Percentiles rank a stretch among this genome's conserved stretches.
phyloP scores from a whole-genome alignment of 2,329 filamentous ascomycete genomes.

The Tolypocladium nubicola region DNA sequence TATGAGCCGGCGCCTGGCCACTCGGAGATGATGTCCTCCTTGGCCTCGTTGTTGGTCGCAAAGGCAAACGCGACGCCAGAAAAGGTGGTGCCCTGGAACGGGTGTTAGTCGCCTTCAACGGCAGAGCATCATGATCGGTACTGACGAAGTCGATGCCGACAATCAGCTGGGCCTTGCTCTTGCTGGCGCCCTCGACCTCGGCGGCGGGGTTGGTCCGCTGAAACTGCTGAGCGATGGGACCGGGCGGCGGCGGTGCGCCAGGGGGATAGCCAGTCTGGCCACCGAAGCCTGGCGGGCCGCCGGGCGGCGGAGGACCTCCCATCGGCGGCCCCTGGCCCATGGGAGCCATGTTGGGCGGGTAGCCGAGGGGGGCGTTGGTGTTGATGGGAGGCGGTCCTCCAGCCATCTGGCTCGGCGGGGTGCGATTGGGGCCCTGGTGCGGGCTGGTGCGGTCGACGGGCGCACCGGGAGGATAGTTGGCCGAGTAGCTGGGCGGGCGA shows the following conservation, averaged over 20 bases:
- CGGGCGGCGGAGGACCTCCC: constrained; percentile 26
- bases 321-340: constrained; percentile 30
- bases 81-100: constrained; percentile 77
- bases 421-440: constrained; percentile 37
- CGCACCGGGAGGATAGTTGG: constrained; percentile 36
- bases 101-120: background rate
- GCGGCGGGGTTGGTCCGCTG: constrained; percentile 38
- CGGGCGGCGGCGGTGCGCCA: constrained; percentile 28
- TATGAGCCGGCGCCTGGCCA: constrained; percentile 97
- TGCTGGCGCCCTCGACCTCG: constrained; percentile 79
- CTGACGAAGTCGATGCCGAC: constrained; percentile 97
- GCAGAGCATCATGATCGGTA: background rate
- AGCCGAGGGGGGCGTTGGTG: constrained; percentile 50
- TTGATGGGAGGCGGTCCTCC: constrained; percentile 59
- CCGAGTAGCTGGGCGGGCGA: constrained; percentile 53
- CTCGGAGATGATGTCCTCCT: constrained; percentile 98
- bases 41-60: constrained; percentile 92
- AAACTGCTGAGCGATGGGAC: constrained; percentile 30
- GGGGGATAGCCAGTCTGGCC: constrained; percentile 36
- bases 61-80: constrained; percentile 96
- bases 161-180: constrained; percentile 93
- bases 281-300: constrained; percentile 33
- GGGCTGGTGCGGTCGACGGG: constrained; percentile 45
- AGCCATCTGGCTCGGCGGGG: constrained; percentile 49
- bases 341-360: constrained; percentile 43